phyloP scores from a whole-genome alignment of 306 rosid genomes.

The Quercus wislizeni region DNA sequence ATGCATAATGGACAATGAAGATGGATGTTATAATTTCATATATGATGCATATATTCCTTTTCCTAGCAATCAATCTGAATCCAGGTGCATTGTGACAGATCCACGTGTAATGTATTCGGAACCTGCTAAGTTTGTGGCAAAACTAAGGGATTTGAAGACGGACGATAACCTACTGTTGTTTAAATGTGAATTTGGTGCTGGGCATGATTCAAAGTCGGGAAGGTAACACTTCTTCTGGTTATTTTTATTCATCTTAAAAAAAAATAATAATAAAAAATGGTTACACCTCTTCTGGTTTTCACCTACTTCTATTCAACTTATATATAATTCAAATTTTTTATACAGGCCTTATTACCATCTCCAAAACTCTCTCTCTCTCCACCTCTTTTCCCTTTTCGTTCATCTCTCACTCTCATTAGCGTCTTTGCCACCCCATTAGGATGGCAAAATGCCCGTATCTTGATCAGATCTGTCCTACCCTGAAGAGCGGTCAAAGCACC shows the following conservation, averaged over 20 bases:
- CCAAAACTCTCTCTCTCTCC: too few relatives aligned
- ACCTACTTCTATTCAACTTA: not conserved
- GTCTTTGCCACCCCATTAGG: too few relatives aligned
- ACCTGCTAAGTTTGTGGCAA: conserved; percentile 89
- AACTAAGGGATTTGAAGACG: conserved; percentile 77
- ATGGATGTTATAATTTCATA: conserved; percentile 6
- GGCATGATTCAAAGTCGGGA: conserved; percentile 91
- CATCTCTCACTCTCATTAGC: too few relatives aligned
- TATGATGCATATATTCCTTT: not conserved
- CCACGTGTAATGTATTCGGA: conserved; percentile 89
- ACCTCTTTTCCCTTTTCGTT: too few relatives aligned
- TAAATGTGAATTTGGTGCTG: conserved; percentile 93
- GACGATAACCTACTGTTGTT: conserved; percentile 65
- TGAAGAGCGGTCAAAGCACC: too few relatives aligned
- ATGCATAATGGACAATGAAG: not conserved
- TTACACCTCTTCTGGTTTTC: not conserved
- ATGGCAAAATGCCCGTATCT: too few relatives aligned
- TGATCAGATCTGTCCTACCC: too few relatives aligned
- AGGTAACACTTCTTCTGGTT: conserved; percentile 45
- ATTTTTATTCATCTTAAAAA: too few relatives aligned
- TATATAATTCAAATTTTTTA: too few relatives aligned
- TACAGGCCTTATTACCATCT: too few relatives aligned
- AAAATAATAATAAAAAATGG: too few relatives aligned
- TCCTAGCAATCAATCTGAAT: conserved; percentile 13
- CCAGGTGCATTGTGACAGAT: conserved; percentile 46